These are phyloP conservation scores for Adansonia digitata DNA, from an alignment of 345 rosid species.

Conservation along the genomic window DNA sequence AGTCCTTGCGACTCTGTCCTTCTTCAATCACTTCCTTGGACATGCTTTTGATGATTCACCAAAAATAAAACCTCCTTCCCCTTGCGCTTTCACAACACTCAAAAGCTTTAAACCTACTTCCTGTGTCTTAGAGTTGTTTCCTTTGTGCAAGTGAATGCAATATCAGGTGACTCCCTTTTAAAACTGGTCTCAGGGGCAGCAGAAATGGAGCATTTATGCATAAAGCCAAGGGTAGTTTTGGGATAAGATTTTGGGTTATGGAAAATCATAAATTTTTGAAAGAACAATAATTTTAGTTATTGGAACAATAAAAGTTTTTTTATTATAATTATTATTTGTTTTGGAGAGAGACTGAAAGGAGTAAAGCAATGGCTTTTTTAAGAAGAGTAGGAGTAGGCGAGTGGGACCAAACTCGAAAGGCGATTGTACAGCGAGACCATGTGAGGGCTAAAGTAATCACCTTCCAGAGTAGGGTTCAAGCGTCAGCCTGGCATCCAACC, in stretches of 20 bases:
- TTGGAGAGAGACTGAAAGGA: too few species aligned
- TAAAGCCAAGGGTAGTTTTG: slow-evolving; percentile 43
- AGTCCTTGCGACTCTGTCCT: slow-evolving; percentile 63
- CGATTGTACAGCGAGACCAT: slow-evolving; percentile 48
- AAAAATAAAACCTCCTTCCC: too few species aligned
- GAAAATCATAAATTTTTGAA: too few species aligned
- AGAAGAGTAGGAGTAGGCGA: background rate
- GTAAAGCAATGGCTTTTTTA: too few species aligned
- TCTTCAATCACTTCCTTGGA: slow-evolving; percentile 85
- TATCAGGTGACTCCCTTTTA: background rate
- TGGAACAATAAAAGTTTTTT: too few species aligned
- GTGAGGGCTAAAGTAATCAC: slow-evolving; percentile 53
- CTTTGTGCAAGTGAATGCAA: background rate
- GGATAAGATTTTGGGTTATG: slow-evolving; percentile 24
- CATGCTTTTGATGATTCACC: too few species aligned
- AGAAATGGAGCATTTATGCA: slow-evolving; percentile 17
- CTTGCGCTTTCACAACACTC: background rate
- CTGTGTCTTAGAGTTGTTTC: too few species aligned
- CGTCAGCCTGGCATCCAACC: slow-evolving; percentile 36
- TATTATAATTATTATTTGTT: too few species aligned
- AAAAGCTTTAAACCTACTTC: too few species aligned
- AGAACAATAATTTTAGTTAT: too few species aligned
- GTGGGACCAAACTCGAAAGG: slow-evolving; percentile 33
- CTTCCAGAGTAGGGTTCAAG: slow-evolving; percentile 23
- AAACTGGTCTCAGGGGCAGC: slow-evolving; percentile 6